phyloP scores from a whole-genome alignment of 176 grass and related monocot species.

The Thalia dealbata region DNA sequence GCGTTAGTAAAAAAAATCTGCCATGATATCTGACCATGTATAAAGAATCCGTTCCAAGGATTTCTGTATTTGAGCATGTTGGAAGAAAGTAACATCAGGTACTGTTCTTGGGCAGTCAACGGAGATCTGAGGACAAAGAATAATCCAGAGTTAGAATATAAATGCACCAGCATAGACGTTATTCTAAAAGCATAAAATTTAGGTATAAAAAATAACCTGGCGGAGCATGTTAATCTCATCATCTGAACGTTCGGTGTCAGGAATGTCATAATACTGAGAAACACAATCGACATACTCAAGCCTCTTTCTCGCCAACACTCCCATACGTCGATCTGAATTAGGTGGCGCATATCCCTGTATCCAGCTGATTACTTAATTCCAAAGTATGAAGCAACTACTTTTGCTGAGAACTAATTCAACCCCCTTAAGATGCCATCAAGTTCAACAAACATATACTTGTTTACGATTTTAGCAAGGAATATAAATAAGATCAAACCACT shows the following conservation, averaged over 20 bases:
- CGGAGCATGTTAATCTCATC: constrained; percentile 99
- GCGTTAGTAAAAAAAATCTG: constrained; percentile 2
- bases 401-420: too few species aligned
- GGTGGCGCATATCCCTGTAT: constrained; percentile 96
- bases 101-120: constrained; percentile 91
- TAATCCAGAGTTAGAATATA: neutral
- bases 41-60: constrained; percentile 88
- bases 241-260: constrained; percentile 74
- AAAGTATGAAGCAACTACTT: too few species aligned
- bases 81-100: constrained; percentile 73
- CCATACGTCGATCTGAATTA: constrained; percentile 81
- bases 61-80: constrained; percentile 84
- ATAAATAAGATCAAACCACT: too few species aligned
- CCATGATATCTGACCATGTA: constrained; percentile 57
- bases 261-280: constrained; percentile 89
- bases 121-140: constrained; percentile 34
- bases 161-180: neutral
- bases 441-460: too few species aligned
- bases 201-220: constrained; percentile 34
- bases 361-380: constrained; percentile 71
- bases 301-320: constrained; percentile 85
- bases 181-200: neutral
- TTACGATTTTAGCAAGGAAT: too few species aligned
- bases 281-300: constrained; percentile 97
- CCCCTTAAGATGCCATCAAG: too few species aligned